Conservation (phyloP, 768 basidiomycete genomes). For the Pleurotus eryngii region DNA sequence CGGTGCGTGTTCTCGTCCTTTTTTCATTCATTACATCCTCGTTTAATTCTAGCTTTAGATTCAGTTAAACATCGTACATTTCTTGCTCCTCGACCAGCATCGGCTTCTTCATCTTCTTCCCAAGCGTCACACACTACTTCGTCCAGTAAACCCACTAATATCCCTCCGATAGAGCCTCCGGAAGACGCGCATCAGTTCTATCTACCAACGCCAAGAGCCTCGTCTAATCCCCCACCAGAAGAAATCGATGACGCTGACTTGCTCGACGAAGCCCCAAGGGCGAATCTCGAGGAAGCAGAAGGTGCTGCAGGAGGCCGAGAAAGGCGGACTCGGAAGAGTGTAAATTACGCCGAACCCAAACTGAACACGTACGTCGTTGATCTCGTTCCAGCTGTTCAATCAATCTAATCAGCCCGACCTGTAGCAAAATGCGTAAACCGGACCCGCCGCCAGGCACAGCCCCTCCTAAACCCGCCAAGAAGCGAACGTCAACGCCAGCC, state of each 20-base stretch:
- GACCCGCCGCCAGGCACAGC: conserved; percentile 44
- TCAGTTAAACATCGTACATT: conserved; percentile 3
- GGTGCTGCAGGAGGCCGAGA: conserved; percentile 42
- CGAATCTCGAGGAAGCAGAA: neutral
- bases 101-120: conserved; percentile 3
- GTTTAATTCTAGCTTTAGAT: neutral
- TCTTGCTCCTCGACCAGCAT: conserved; percentile 6
- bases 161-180: too few relatives aligned
- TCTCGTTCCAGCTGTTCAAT: conserved; percentile 13
- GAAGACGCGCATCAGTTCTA: neutral
- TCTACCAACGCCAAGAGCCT: conserved; percentile 49
- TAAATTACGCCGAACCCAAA: conserved; percentile 87
- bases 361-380: conserved; percentile 66
- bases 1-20: conserved; percentile 9
- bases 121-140: neutral
- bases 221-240: conserved; percentile 38
- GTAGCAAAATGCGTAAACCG: conserved; percentile 88
- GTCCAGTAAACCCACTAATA: neutral
- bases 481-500: conserved; percentile 44
- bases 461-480: conserved; percentile 31
- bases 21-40: neutral
- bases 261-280: conserved; percentile 14
- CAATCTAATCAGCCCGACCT: conserved; percentile 8
- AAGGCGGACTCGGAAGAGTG: conserved; percentile 66
- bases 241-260: conserved; percentile 26